Percentiles rank a stretch among this genome's conserved stretches.
phyloP scores from a whole-genome alignment of 108 stramenopile species.

The Cyclotella cryptica region DNA sequence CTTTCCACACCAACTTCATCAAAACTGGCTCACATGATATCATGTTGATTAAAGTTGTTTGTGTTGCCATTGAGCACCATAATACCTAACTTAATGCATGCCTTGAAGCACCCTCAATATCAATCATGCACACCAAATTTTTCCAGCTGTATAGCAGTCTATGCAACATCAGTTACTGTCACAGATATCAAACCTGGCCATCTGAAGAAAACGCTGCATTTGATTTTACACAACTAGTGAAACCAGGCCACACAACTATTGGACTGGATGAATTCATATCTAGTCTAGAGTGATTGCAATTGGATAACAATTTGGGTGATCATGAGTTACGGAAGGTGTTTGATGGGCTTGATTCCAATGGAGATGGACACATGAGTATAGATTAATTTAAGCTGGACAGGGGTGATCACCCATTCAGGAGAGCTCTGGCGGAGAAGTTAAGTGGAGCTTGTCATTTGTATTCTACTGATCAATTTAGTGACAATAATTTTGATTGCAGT shows the following conservation, averaged over 20 bases:
- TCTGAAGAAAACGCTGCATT: constrained; percentile 35
- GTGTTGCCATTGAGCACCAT: too few species aligned
- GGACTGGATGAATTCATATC: constrained; percentile 21
- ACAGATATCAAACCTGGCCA: constrained; percentile 37
- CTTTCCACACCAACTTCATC: too few species aligned
- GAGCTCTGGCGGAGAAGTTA: constrained; percentile 19
- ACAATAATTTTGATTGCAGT: constrained; percentile 16
- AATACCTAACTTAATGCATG: too few species aligned
- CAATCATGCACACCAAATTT: too few species aligned
- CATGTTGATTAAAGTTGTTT: too few species aligned
- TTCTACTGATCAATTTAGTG: not conserved
- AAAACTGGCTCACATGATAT: not conserved
- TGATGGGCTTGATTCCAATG: constrained; percentile 31
- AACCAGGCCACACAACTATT: constrained; percentile 22
- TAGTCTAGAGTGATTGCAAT: constrained; percentile 4
- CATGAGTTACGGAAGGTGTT: constrained; percentile 39
- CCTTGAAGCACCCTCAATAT: too few species aligned
- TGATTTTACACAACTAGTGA: constrained; percentile 17
- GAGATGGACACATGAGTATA: constrained; percentile 33
- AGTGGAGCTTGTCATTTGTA: constrained; percentile 14
- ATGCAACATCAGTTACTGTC: not conserved
- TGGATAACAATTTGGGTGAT: constrained; percentile 34
- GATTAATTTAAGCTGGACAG: constrained; percentile 31
- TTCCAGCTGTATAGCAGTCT: too few species aligned
- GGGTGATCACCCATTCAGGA: constrained; percentile 20